Evolutionary conservation across 2,329 filamentous ascomycete species (phyloP), one percentile per base, ranked within the genome.

Genomic region (Beauveria asiatica): DNA sequence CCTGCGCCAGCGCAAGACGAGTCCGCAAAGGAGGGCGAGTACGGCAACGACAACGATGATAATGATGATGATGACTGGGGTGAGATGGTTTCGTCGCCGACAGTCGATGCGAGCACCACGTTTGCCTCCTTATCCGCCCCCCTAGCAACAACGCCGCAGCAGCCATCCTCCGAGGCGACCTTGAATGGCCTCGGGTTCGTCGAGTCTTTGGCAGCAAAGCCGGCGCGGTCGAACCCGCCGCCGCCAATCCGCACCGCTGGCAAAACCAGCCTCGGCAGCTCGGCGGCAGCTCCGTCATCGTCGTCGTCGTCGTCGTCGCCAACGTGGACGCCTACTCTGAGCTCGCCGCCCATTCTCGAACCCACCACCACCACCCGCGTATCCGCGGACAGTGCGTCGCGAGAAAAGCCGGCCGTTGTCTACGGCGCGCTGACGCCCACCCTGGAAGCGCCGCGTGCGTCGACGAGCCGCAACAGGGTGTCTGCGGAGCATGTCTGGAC

Each of bases 21-120:
- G 42, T 19, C 53, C 21, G 5, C 3, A 8, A 8, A 57, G 5
- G 11, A 13, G 30, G 11, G 4, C 11, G 30, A 33, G 30, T 11
- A 13, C 30, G 30, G 11, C 5, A 33, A n/a, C 16, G 19, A 59
- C 65, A 17, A 42, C 39, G 39, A 42, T 0, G 72, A 74, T 6
- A 73, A 77, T 0, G 78, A 82, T 5, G 80, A 83, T 2, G 81
- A 83, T 49, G 82, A 84, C 42, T 85, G 82, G 82, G 82, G 82
- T 2, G 82, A 85, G 62, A 85, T 85, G 82, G 74, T 85, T 39
- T 69, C 72, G 3, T 73, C 71, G 4, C 69, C 73, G 2, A 64
- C 68, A 2, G 59, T 44, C 5, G 30, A 55, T 33, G 19, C 37
- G 23, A 45, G 42, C n/a, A 6, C 46, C 2, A 9, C 21, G 5